Evolutionary conservation across 345 rosid genomes (phyloP), one percentile per base, ranked within the genome.

Genomic region (Heritiera littoralis): DNA sequence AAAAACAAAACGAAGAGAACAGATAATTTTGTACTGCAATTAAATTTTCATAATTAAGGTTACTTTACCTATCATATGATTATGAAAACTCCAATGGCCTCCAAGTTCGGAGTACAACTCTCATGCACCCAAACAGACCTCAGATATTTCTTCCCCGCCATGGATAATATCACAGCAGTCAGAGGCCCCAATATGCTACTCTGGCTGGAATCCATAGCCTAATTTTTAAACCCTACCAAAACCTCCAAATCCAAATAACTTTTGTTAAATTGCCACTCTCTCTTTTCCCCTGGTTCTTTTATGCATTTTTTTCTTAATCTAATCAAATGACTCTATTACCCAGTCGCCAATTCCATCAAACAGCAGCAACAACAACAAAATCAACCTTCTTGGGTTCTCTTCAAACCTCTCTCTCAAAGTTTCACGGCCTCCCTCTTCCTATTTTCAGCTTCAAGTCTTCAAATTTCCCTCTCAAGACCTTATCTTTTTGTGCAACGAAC

Each of bases 311-410:
- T 55, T 68, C 11, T 58, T 23, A 7, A 30, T 30, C 35, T 38
- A 28, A 23, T n/a, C 76, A 48, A 48, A 92, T 89, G 94, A 87
- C 94, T 81, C 65, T 91, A 17, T 79, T 79, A 20, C 90, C 95
- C 14, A 84, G 72, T 84, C 88, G 87, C 81, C 94, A 89, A 76
- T 82, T 92, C 30, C 84, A 80, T 17, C 89, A 35, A 35, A 35
- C 38, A 17, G 78, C 84, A 13, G 28, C 86, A 17, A 80, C 84
- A 13, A 40, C 86, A 13, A 58, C 82, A 3, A 75, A 82, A 20
- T 30, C 83, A 1, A 75, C 85, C 58, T 69, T 87, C 79, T 78
- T 86, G 55, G 90, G 86, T 81, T 83, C 86, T 1, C 81, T 84
- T 70, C 87, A 88, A 80, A 80, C 81, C 81, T 87, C 88, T 67